Percentiles rank a stretch among this genome's conserved stretches.
These are phyloP conservation scores for Dichomitus squalens DNA, from an alignment of 1,284 basidiomycete genomes.

Conservation along the genomic window DNA sequence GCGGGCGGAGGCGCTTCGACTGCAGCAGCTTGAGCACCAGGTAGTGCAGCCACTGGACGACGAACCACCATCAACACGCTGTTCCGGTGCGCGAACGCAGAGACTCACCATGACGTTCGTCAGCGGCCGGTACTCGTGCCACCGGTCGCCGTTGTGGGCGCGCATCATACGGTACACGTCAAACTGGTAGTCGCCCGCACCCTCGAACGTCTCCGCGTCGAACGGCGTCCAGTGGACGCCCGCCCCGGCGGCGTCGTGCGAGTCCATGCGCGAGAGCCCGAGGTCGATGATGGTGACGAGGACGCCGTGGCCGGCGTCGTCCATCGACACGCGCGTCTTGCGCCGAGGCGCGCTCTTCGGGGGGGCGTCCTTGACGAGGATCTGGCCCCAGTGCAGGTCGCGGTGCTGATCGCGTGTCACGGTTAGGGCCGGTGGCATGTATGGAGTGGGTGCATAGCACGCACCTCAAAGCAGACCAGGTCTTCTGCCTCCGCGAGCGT, in stretches of 20 bases:
- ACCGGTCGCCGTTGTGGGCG: constrained; percentile 55
- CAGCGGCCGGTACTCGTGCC: constrained; percentile 76
- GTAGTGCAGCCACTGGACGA: constrained; percentile 81
- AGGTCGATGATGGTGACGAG: constrained; percentile 91
- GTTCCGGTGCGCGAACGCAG: background rate
- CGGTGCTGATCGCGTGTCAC: constrained; percentile 68
- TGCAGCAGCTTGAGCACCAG: constrained; percentile 70
- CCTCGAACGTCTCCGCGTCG: constrained; percentile 82
- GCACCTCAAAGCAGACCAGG: constrained; percentile 83
- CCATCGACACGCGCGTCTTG: constrained; percentile 50
- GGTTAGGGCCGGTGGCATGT: background rate
- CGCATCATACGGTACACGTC: constrained; percentile 93
- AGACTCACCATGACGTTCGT: constrained; percentile 86
- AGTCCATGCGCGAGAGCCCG: constrained; percentile 85
- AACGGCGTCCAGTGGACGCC: constrained; percentile 74
- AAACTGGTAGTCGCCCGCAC: constrained; percentile 92
- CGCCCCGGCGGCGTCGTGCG: constrained; percentile 47
- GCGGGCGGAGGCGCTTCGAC: constrained; percentile 64
- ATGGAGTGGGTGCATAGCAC: constrained; percentile 8
- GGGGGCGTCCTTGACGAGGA: constrained; percentile 73
- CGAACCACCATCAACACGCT: background rate
- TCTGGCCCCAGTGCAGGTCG: constrained; percentile 98
- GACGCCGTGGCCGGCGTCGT: constrained; percentile 62
- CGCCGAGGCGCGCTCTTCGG: constrained; percentile 32
- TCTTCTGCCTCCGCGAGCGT: constrained; percentile 81